Conservation (phyloP, 1,139 yeast species). For the Arxiozyma bovina region DNA sequence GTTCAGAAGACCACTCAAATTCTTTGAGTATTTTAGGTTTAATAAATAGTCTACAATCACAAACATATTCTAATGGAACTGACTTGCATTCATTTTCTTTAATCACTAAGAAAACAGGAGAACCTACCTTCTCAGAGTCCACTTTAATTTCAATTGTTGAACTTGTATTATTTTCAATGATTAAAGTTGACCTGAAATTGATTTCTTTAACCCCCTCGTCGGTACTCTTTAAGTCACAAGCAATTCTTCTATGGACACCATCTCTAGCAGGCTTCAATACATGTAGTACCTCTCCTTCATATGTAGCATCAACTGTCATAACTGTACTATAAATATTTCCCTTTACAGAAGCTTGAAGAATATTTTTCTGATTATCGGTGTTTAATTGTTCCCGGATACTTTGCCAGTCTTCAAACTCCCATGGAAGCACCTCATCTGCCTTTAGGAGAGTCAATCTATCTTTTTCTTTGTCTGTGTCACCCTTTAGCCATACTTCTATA, state of each 20-base stretch:
- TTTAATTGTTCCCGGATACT: slow-evolving; percentile 71
- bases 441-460: slow-evolving; percentile 35
- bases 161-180: slow-evolving; percentile 49
- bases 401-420: slow-evolving; percentile 96
- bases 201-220: slow-evolving; percentile 74
- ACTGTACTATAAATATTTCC: slow-evolving; percentile 45
- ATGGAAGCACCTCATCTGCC: slow-evolving; percentile 50
- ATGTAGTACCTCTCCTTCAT: slow-evolving; percentile 78
- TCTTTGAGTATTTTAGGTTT: slow-evolving; percentile 50
- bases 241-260: slow-evolving; percentile 63
- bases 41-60: slow-evolving; percentile 47
- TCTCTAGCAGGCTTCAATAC: slow-evolving; percentile 54
- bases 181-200: slow-evolving; percentile 63
- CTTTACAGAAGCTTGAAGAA: slow-evolving; percentile 53
- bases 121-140: slow-evolving; percentile 29
- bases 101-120: slow-evolving; percentile 30
- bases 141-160: slow-evolving; percentile 55
- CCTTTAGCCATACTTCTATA: slow-evolving; percentile 67
- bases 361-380: slow-evolving; percentile 51
- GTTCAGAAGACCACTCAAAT: slow-evolving; percentile 60
- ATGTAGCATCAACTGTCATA: slow-evolving; percentile 51
- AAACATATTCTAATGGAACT: slow-evolving; percentile 66
- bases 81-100: slow-evolving; percentile 51
- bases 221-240: slow-evolving; percentile 61
- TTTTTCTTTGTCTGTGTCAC: slow-evolving; percentile 25